Evolutionary conservation across 306 rosid genomes (phyloP), one percentile per base, ranked within the genome.

Genomic region (Calophaca sinica): DNA sequence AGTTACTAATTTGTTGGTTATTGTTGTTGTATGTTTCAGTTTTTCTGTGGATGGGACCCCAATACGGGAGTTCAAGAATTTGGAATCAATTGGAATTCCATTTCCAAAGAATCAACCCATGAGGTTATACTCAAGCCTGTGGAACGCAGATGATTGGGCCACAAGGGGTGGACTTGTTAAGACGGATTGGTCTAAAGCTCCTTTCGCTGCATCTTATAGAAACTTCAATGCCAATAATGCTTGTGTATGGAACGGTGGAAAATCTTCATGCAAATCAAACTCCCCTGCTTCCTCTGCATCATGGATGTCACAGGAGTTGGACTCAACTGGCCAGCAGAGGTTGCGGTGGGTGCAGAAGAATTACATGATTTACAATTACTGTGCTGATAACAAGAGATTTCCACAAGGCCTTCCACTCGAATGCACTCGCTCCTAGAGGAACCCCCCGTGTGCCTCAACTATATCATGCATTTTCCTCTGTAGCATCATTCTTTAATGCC

Each of bases 131-230:
- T 88, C 96, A 0, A 90, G 96, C 71, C 75, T 88, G 0, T 90
- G 96, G 96, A 88, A 90, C 68, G 93, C 93, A 0, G 96, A 90
- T 42, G 91, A 90, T 67, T 90, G 93, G 96, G 96, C 96, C 3
- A 90, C 93, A 2, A 87, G 96, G 46, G 96, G 93, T 15, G 96
- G 96, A 11, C 79, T 80, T 0, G 71, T 88, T 2, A 88, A 88
- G 59, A 87, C 93, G 2, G 93, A 90, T 72, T 90, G 96, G 96
- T 70, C 82, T 2, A 70, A 79, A 62, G 93, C 93, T 4, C 96
- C 96, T 0, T 90, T 88, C 84, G 80, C 87, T 4, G 89, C 96
- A 1, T 74, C 90, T 1, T 90, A 88, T 54, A 82, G 88, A 2
- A 88, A 87, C 48, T 88, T 85, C 84, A 78, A 87, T 32, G 91